Percentiles rank a stretch among this genome's conserved stretches.
These are phyloP conservation scores for Lactifluus volemus DNA, from an alignment of 768 basidiomycete genomes.

Conservation along the genomic window DNA sequence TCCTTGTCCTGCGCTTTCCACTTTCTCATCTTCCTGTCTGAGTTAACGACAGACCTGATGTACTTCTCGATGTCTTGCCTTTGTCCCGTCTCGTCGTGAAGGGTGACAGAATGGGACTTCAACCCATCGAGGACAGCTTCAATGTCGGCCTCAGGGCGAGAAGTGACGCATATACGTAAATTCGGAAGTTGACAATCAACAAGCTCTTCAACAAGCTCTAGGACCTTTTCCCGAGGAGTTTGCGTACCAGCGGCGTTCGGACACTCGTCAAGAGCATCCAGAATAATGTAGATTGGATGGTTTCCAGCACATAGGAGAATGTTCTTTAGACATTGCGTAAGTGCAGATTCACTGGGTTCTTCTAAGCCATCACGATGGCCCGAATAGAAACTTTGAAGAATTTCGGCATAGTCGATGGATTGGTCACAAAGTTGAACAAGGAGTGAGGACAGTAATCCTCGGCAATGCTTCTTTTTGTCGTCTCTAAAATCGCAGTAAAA, in stretches of 20 bases:
- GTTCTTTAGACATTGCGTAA: not conserved
- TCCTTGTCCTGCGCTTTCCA: not conserved
- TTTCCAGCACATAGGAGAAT: not conserved
- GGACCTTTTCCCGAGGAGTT: not conserved
- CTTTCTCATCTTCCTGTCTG: not conserved
- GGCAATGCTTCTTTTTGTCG: not conserved
- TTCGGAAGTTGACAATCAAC: not conserved
- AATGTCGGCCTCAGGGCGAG: slow-evolving; percentile 1
- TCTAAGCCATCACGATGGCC: not conserved
- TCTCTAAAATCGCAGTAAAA: slow-evolving; percentile 5
- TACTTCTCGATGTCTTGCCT: not conserved
- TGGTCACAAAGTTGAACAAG: not conserved
- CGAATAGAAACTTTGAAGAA: not conserved
- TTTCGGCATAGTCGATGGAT: not conserved
- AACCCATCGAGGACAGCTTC: not conserved
- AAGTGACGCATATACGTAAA: slow-evolving; percentile 1
- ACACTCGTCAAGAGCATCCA: slow-evolving; percentile 4
- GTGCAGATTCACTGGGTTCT: not conserved
- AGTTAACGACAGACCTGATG: not conserved
- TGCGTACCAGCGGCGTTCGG: not conserved
- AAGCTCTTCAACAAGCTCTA: not conserved
- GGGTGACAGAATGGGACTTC: not conserved
- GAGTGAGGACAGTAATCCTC: not conserved
- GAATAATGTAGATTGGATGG: not conserved
- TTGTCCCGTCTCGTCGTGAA: not conserved